Base-by-base conservation (phyloP, 2,329 filamentous ascomycete species). In the Colletotrichum sojae region DNA sequence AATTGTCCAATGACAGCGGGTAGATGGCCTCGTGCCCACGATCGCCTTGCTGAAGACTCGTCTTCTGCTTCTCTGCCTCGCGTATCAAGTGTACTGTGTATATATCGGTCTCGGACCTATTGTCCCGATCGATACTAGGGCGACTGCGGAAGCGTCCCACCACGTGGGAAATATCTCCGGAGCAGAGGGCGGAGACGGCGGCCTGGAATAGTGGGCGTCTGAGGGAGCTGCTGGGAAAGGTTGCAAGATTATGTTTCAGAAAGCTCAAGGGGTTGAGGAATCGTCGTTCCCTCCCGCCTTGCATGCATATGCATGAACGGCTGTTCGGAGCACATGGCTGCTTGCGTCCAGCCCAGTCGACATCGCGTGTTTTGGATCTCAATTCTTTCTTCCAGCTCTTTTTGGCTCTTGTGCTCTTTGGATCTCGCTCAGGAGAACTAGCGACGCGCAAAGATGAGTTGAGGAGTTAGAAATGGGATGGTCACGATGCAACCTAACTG, bases 111-210 rank as follows among this genome's bases (percentile, higher is more conserved):
- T n/a, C n/a, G n/a, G n/a, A n/a, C n/a, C n/a, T n/a, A n/a, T n/a
- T 58, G 39, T 68, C 59, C 54, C 18, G 46, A 27, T 68, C 22
- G 52, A 58, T 54, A 43, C 60, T 64, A 68, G 48, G n/a, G 27
- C 52, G 45, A 18, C 18, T 6, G 45, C 8, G 18, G 31, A 63
- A 56, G 46, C 39, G 31, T 49, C 63, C 46, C 27, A 52, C 65
- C 53, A 68, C 65, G 65, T 68, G 52, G 53, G 22, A 59, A 49
- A 64, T 63, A 57, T 49, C 54, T 55, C 61, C 49, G 61, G 36
- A 18, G 59, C 12, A 22, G 48, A 25, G 39, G 36, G 27, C 46
- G 48, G 54, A 46, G 62, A 18, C 52, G 4, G 25, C 31, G 31
- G 31, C 31, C 31, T 36, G 31, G 31, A 43, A 43, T 43, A 31